These are phyloP conservation scores for Thielaviopsis populi DNA, from an alignment of 2,329 filamentous ascomycete species.

Conservation along the genomic window DNA sequence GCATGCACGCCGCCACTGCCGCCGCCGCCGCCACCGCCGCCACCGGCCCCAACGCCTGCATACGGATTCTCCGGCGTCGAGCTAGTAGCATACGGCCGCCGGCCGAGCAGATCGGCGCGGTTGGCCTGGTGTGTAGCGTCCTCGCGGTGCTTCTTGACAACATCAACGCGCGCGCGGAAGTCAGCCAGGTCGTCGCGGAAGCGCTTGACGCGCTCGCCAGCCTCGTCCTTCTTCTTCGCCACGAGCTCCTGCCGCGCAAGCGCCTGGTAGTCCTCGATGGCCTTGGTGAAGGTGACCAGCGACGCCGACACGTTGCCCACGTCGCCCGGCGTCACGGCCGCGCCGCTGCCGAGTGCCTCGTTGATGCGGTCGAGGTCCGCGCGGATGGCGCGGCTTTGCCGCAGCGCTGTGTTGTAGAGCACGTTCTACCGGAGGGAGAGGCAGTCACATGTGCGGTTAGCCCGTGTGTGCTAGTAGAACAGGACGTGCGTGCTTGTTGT, in stretches of 20 bases:
- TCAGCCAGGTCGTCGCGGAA: constrained; percentile 73
- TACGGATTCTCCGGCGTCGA: constrained; percentile 83
- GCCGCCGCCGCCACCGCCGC: constrained; percentile 17
- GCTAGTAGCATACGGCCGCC: constrained; percentile 63
- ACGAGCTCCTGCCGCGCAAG: constrained; percentile 82
- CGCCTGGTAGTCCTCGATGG: constrained; percentile 78
- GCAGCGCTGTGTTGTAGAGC: constrained; percentile 71
- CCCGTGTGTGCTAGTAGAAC: background rate
- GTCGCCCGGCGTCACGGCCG: constrained; percentile 41
- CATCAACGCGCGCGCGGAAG: constrained; percentile 63
- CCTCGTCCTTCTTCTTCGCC: constrained; percentile 81
- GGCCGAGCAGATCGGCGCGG: constrained; percentile 67
- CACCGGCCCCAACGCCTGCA: constrained; percentile 34
- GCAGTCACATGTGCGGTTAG: background rate
- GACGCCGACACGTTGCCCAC: constrained; percentile 63
- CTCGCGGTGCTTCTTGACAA: constrained; percentile 61
- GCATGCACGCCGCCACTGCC: constrained; percentile 4
- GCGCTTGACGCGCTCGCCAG: constrained; percentile 66
- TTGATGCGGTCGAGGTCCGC: constrained; percentile 60
- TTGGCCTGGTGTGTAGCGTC: constrained; percentile 52
- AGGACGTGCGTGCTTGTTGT: background rate
- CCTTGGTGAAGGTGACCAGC: constrained; percentile 67
- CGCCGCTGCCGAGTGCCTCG: constrained; percentile 40
- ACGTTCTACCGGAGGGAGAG: constrained; percentile 41
- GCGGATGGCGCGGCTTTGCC: constrained; percentile 68